Conservation (phyloP, 164 flowering plant genomes). For the Tetrastigma voinierianum region DNA sequence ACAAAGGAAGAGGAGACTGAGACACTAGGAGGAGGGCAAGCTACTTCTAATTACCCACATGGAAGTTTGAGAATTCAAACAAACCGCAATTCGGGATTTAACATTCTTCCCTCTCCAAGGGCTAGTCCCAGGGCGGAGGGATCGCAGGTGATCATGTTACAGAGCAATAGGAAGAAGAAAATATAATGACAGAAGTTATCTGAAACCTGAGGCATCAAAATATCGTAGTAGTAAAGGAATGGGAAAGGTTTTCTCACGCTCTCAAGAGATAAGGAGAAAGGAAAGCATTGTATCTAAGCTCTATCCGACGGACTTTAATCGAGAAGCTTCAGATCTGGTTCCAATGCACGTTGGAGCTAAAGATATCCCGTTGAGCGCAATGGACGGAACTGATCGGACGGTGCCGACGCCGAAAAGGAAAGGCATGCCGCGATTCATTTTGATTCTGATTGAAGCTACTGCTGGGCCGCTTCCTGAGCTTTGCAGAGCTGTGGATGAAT, state of each 20-base stretch:
- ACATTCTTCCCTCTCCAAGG: not conserved
- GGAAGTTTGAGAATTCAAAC: not conserved
- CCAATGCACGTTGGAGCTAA: constrained; percentile 11
- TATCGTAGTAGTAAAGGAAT: constrained; percentile 26
- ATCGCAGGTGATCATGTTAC: constrained; percentile 43
- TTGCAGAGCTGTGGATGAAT: constrained; percentile 25
- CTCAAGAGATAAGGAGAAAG: constrained; percentile 37
- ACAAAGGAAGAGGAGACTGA: constrained; percentile 2
- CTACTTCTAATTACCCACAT: not conserved
- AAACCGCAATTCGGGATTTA: not conserved
- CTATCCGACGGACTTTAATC: constrained; percentile 18
- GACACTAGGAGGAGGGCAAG: not conserved
- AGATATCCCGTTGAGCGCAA: constrained; percentile 22
- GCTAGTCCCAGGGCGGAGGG: constrained; percentile 20
- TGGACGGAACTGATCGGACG: constrained; percentile 26
- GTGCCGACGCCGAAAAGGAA: not conserved
- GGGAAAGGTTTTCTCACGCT: constrained; percentile 29
- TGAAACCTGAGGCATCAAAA: constrained; percentile 46
- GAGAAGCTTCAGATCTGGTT: constrained; percentile 7
- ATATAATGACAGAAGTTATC: constrained; percentile 40
- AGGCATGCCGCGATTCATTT: constrained; percentile 15
- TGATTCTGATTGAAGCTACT: constrained; percentile 44
- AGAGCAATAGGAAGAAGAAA: constrained; percentile 43
- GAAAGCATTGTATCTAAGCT: constrained; percentile 6
- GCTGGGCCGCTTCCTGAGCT: constrained; percentile 34